Percentiles rank a stretch among this genome's conserved stretches.
Evolutionary conservation across 805 yeast genomes (phyloP).

Genomic region (Ogataea salicorniae): DNA sequence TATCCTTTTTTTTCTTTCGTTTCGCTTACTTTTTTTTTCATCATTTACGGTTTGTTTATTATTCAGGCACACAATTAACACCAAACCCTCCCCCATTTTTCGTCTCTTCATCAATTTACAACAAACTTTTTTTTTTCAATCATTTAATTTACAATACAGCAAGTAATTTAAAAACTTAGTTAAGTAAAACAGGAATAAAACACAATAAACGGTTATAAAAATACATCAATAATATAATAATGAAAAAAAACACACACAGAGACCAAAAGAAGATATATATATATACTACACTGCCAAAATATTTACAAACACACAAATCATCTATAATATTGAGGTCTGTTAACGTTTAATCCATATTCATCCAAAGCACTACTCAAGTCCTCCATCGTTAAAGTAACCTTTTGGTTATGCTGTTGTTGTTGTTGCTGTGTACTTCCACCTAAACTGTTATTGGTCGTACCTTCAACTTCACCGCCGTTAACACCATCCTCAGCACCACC

Average conservation of each 20-base stretch:
- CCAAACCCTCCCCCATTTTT: no score
- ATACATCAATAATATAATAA: background rate
- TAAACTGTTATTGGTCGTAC: constrained; percentile 11
- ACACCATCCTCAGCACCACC: constrained; percentile 5
- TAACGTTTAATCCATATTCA: constrained; percentile 77
- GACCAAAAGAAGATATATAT: background rate
- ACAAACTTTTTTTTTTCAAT: no score
- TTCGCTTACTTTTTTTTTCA: background rate
- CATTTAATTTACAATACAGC: no score
- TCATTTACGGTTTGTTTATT: background rate
- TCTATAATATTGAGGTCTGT: constrained; percentile 92
- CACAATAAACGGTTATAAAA: no score
- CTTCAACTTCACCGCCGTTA: background rate
- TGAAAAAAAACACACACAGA: constrained; percentile 5
- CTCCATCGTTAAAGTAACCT: constrained; percentile 86
- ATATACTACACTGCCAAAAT: background rate
- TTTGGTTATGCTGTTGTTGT: constrained; percentile 33
- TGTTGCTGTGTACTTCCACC: constrained; percentile 12
- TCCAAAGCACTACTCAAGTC: constrained; percentile 88
- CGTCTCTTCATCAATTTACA: no score
- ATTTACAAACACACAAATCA: constrained; percentile 25
- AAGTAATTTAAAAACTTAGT: no score
- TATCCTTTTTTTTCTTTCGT: background rate
- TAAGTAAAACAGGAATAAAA: no score
- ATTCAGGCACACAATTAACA: background rate